These are phyloP conservation scores for Penstemon newberryi DNA, from an alignment of 257 asterid species.

Conservation along the genomic window DNA sequence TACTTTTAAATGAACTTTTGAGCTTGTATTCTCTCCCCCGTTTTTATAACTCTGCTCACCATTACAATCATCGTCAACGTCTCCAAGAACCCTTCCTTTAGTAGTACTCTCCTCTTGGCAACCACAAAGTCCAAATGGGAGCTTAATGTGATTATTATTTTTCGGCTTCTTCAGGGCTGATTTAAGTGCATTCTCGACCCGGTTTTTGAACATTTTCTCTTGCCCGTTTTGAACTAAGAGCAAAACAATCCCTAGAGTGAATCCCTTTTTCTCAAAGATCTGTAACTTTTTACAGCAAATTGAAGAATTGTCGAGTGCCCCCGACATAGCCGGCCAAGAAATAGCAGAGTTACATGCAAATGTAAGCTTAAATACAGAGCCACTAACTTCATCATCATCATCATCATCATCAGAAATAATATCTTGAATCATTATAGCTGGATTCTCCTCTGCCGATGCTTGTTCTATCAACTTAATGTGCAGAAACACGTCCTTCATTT, in stretches of 20 bases:
- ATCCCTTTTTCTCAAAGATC: slow-evolving; percentile 94
- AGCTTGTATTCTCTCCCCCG: slow-evolving; percentile 54
- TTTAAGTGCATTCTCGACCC: slow-evolving; percentile 79
- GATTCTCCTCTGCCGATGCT: slow-evolving; percentile 72
- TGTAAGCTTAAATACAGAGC: slow-evolving; percentile 71
- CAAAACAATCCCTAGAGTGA: slow-evolving; percentile 75
- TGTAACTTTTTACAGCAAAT: slow-evolving; percentile 84
- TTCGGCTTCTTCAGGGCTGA: slow-evolving; percentile 72
- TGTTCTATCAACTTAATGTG: slow-evolving; percentile 92
- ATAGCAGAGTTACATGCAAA: slow-evolving; percentile 86
- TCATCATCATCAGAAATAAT: slow-evolving; percentile 53
- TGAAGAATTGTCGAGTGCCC: slow-evolving; percentile 79
- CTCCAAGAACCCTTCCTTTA: slow-evolving; percentile 63
- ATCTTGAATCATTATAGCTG: slow-evolving; percentile 80
- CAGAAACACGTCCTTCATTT: slow-evolving; percentile 95
- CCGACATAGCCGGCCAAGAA: slow-evolving; percentile 94
- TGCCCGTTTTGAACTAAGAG: slow-evolving; percentile 71
- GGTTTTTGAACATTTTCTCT: slow-evolving; percentile 68
- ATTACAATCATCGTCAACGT: slow-evolving; percentile 58
- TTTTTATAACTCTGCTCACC: slow-evolving; percentile 58
- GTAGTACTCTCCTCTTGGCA: slow-evolving; percentile 83
- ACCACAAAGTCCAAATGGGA: slow-evolving; percentile 92
- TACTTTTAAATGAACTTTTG: slow-evolving; percentile 48
- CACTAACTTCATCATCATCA: slow-evolving; percentile 34
- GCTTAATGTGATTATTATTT: slow-evolving; percentile 63